Percentiles rank a stretch among this genome's conserved stretches.
Evolutionary conservation across 768 basidiomycete genomes (phyloP).

Genomic region (Leccinum pellstonianum): DNA sequence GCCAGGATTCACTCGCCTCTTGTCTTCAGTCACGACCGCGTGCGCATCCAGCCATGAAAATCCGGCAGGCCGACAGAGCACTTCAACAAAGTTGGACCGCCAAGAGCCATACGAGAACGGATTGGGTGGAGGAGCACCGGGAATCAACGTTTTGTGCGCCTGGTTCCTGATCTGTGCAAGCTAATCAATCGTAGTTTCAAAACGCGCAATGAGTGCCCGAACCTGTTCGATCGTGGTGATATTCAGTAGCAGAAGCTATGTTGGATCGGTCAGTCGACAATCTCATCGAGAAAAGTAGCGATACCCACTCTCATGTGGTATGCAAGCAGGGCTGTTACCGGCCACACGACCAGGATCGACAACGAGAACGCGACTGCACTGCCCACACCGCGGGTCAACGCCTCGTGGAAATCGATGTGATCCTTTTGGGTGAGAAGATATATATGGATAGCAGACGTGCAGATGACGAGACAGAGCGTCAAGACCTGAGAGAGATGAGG

Average conservation of each 20-base stretch:
- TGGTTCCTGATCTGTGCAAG: slow-evolving; percentile 73
- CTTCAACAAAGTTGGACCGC: slow-evolving; percentile 68
- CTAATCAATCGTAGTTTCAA: slow-evolving; percentile 8
- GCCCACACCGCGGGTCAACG: slow-evolving; percentile 56
- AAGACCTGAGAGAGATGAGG: slow-evolving; percentile 49
- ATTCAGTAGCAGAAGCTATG: slow-evolving; percentile 76
- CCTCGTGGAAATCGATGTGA: slow-evolving; percentile 46
- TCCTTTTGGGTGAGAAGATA: slow-evolving; percentile 59
- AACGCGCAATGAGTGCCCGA: slow-evolving; percentile 29
- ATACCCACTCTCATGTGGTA: slow-evolving; percentile 84
- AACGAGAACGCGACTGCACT: slow-evolving; percentile 80
- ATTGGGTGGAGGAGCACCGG: slow-evolving; percentile 70
- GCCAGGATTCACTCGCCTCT: slow-evolving; percentile 74
- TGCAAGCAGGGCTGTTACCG: slow-evolving; percentile 70
- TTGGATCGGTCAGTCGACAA: slow-evolving; percentile 3
- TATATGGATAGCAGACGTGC: slow-evolving; percentile 82
- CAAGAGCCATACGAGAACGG: slow-evolving; percentile 84
- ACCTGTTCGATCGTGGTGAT: slow-evolving; percentile 97
- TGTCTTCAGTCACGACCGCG: slow-evolving; percentile 66
- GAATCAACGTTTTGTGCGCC: slow-evolving; percentile 69
- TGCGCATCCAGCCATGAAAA: slow-evolving; percentile 75
- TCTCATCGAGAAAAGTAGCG: background rate
- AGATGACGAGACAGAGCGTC: slow-evolving; percentile 71
- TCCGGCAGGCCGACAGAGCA: slow-evolving; percentile 78
- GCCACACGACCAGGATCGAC: slow-evolving; percentile 75